Evolutionary conservation across 768 basidiomycete genomes (phyloP).

Genomic region (Leucocoprinus leucothites): DNA sequence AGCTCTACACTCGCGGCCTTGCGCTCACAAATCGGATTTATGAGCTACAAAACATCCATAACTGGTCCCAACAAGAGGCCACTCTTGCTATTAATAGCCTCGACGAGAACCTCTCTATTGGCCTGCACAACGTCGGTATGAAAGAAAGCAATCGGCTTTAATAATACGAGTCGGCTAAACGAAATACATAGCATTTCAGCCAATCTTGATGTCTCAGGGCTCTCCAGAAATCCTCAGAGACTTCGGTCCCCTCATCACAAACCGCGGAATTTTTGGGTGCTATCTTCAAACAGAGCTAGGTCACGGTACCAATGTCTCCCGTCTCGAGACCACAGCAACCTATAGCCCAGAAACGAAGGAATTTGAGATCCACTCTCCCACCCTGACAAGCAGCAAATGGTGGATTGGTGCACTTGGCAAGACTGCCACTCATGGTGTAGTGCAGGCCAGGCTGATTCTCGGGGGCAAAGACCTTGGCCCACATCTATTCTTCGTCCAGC

Average conservation of each 20-base stretch:
- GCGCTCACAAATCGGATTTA: constrained; percentile 52
- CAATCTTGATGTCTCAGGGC: constrained; percentile 63
- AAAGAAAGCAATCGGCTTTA: constrained; percentile 14
- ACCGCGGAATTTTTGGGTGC: constrained; percentile 64
- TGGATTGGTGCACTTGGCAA: constrained; percentile 76
- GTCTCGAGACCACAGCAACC: constrained; percentile 74
- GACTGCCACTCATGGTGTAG: constrained; percentile 71
- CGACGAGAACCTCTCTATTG: constrained; percentile 53
- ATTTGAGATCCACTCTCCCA: constrained; percentile 77
- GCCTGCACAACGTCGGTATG: constrained; percentile 35
- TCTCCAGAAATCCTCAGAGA: constrained; percentile 49
- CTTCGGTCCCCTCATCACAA: constrained; percentile 46
- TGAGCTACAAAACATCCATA: constrained; percentile 53
- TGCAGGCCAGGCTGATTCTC: constrained; percentile 72
- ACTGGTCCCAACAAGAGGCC: constrained; percentile 50
- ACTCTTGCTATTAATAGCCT: constrained; percentile 41
- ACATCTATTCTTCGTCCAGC: constrained; percentile 71
- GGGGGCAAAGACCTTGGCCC: constrained; percentile 61
- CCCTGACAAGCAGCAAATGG: constrained; percentile 76
- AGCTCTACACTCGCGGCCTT: constrained; percentile 54
- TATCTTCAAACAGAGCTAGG: constrained; percentile 79
- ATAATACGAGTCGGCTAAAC: neutral
- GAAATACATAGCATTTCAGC: constrained; percentile 51
- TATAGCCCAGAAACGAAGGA: constrained; percentile 63
- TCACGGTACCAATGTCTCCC: constrained; percentile 69